phyloP scores from a whole-genome alignment of 1,284 basidiomycete genomes.

The Fomitopsis pinicola region DNA sequence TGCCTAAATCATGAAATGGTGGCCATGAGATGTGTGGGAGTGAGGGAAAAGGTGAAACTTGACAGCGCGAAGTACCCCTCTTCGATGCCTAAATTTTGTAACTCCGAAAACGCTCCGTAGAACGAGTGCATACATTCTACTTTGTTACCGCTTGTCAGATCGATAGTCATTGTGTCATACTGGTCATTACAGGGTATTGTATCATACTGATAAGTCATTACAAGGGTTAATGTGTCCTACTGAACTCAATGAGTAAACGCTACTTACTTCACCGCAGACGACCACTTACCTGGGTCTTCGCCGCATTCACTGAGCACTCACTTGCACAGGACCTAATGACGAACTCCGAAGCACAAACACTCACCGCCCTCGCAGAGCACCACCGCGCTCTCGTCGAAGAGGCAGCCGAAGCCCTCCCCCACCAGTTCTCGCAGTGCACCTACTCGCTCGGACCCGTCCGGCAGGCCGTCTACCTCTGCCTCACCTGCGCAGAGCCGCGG shows the following conservation, averaged over 20 bases:
- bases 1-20: not conserved
- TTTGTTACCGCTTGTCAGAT: not conserved
- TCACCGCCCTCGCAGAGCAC: conserved; percentile 39
- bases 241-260: no score
- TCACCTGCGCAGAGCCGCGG: conserved; percentile 55
- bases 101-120: not conserved
- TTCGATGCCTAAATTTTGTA: not conserved
- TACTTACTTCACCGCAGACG: no score
- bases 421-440: conserved; percentile 72
- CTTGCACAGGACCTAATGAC: no score
- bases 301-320: not conserved
- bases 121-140: no score
- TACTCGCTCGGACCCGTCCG: conserved; percentile 54
- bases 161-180: no score
- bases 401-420: conserved; percentile 68
- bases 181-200: no score
- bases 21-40: not conserved
- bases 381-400: conserved; percentile 61
- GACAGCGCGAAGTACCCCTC: not conserved
- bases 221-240: no score
- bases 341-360: conserved; percentile 14
- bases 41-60: not conserved
- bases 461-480: conserved; percentile 75
- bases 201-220: no score
- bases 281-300: no score